These are phyloP conservation scores for Stereocaulon alpinum DNA, from an alignment of 495 filamentous ascomycete genomes.

Conservation along the genomic window DNA sequence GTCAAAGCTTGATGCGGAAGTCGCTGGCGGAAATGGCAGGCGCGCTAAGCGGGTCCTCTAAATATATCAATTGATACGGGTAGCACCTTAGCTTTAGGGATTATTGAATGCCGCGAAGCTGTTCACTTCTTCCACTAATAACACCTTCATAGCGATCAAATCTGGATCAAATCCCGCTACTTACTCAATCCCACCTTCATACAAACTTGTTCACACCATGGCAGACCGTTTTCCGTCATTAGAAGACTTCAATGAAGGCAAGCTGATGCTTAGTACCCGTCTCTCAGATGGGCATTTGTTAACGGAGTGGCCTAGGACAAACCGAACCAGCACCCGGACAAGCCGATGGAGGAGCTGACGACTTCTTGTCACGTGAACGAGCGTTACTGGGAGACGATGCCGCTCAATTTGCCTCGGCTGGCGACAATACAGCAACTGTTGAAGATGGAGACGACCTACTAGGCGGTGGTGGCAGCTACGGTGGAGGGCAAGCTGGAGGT, in stretches of 20 bases:
- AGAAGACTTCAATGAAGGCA: conserved; percentile 90
- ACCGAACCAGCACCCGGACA: conserved; percentile 41
- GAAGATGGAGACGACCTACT: conserved; percentile 59
- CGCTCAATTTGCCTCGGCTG: conserved; percentile 71
- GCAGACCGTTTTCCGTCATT: conserved; percentile 93
- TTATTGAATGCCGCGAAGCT: not conserved
- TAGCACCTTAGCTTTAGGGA: not conserved
- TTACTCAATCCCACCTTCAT: too few relatives aligned
- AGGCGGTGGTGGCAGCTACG: conserved; percentile 43
- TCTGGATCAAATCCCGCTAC: not conserved
- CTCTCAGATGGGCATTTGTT: conserved; percentile 25
- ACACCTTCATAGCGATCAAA: not conserved
- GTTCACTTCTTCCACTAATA: not conserved
- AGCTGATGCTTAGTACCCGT: conserved; percentile 25
- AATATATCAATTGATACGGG: not conserved
- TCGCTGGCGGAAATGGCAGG: not conserved
- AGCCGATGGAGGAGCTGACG: conserved; percentile 44
- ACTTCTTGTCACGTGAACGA: conserved; percentile 85
- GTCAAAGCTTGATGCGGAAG: conserved; percentile 18
- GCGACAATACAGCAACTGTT: conserved; percentile 51
- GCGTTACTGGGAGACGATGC: conserved; percentile 87
- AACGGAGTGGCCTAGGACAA: conserved; percentile 38
- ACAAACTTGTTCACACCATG: conserved; percentile 43
- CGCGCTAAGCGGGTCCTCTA: not conserved
- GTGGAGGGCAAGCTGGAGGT: conserved; percentile 31